Percentiles rank a stretch among this genome's conserved stretches.
phyloP scores from a whole-genome alignment of 345 rosid genomes.

The Barbarea vulgaris region DNA sequence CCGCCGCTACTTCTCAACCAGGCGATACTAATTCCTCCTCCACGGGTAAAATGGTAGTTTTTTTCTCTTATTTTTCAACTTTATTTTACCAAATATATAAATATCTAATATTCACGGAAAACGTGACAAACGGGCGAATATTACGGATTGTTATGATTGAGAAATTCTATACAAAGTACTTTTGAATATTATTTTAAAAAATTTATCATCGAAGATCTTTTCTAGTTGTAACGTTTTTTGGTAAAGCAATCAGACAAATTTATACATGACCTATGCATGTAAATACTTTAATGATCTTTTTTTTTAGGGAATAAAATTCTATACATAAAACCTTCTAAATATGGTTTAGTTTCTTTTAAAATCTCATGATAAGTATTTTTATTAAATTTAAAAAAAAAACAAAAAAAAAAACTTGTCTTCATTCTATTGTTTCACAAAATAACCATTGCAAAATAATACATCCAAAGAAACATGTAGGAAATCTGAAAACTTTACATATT shows the following conservation, averaged over 20 bases:
- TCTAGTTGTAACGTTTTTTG: not conserved
- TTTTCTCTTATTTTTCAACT: not conserved
- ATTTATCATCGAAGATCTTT: not conserved
- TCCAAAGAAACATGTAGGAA: not conserved
- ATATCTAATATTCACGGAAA: not conserved
- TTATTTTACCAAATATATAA: not conserved
- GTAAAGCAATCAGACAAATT: not conserved
- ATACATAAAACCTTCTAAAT: no score
- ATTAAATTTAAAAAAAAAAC: not conserved
- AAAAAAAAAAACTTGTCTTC: not conserved
- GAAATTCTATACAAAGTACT: not conserved
- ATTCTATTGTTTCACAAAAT: not conserved
- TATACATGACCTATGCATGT: not conserved
- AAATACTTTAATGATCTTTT: not conserved
- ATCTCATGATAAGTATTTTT: not conserved
- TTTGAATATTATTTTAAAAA: not conserved
- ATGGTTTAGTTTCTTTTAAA: not conserved
- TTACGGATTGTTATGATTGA: not conserved
- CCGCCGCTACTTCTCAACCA: conserved; percentile 1
- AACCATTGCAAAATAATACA: not conserved
- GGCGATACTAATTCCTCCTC: conserved; percentile 15
- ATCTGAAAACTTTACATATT: not conserved
- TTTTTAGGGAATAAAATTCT: not conserved
- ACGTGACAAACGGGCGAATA: not conserved
- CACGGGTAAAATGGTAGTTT: conserved; percentile 26